phyloP scores from a whole-genome alignment of 495 filamentous ascomycete species.

The Pyrenula aspistea region DNA sequence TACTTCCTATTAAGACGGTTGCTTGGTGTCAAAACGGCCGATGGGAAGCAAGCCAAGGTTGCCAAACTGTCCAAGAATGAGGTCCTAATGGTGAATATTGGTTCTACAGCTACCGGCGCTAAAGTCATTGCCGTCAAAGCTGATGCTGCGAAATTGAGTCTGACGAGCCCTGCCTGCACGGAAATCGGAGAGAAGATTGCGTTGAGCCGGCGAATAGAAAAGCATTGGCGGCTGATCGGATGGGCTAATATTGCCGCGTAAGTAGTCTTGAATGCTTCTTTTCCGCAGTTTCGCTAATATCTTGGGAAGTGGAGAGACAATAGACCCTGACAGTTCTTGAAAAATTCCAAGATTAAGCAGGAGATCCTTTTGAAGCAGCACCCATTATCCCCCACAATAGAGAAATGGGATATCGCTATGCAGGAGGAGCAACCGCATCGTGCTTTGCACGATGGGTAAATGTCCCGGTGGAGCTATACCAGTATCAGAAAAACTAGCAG shows the following conservation, averaged over 20 bases:
- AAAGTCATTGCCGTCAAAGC: constrained; percentile 95
- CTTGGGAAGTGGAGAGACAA: background rate
- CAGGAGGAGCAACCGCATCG: too few species aligned
- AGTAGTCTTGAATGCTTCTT: constrained; percentile 16
- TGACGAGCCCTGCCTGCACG: constrained; percentile 86
- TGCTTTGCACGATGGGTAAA: too few species aligned
- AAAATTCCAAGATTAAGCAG: too few species aligned
- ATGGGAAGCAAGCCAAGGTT: constrained; percentile 97
- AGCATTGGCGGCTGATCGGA: constrained; percentile 97
- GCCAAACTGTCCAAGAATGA: constrained; percentile 96
- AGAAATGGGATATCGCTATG: too few species aligned
- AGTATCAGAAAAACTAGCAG: too few species aligned
- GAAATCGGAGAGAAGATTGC: constrained; percentile 96
- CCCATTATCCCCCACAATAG: too few species aligned
- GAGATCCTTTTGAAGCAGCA: too few species aligned
- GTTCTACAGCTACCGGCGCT: constrained; percentile 73
- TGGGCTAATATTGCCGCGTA: constrained; percentile 86
- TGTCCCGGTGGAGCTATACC: too few species aligned
- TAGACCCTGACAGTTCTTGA: constrained; percentile 1
- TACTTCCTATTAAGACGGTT: constrained; percentile 93
- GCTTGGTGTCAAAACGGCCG: constrained; percentile 92
- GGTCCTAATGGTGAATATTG: constrained; percentile 91
- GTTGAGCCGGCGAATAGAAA: constrained; percentile 89
- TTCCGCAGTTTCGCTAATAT: background rate
- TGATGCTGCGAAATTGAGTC: constrained; percentile 81